Conservation (phyloP, 257 asterid species). For the Gentiana dahurica region DNA sequence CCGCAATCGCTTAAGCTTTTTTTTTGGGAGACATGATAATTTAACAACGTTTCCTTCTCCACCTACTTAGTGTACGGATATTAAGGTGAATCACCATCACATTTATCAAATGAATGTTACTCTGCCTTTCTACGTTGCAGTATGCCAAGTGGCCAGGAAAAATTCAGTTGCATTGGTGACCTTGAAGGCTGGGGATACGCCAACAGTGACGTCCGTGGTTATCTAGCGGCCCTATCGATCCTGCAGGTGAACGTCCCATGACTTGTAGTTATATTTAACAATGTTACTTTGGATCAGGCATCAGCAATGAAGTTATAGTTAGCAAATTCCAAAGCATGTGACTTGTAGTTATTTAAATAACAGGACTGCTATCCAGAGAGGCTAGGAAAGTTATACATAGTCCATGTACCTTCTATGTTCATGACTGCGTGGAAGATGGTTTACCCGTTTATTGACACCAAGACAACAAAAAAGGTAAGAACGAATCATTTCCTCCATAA, state of each 20-base stretch:
- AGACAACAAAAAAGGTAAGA: slow-evolving; percentile 69
- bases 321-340: neutral
- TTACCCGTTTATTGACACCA: slow-evolving; percentile 74
- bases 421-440: slow-evolving; percentile 87
- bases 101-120: neutral
- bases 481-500: no score
- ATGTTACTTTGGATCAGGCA: no score
- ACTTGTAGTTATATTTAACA: no score
- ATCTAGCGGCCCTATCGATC: slow-evolving; percentile 62
- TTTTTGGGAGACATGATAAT: no score
- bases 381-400: slow-evolving; percentile 59
- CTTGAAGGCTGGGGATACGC: slow-evolving; percentile 70
- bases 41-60: no score
- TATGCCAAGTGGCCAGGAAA: slow-evolving; percentile 74
- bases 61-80: no score
- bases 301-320: neutral
- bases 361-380: slow-evolving; percentile 95
- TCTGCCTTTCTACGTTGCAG: slow-evolving; percentile 15
- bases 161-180: slow-evolving; percentile 66
- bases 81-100: no score
- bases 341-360: neutral
- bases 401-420: slow-evolving; percentile 68
- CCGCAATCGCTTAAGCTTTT: no score
- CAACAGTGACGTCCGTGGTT: slow-evolving; percentile 67
- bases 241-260: slow-evolving; percentile 36